Base-by-base conservation (phyloP, 352 stramenopile genomes). In the Phytopythium helicoides region DNA sequence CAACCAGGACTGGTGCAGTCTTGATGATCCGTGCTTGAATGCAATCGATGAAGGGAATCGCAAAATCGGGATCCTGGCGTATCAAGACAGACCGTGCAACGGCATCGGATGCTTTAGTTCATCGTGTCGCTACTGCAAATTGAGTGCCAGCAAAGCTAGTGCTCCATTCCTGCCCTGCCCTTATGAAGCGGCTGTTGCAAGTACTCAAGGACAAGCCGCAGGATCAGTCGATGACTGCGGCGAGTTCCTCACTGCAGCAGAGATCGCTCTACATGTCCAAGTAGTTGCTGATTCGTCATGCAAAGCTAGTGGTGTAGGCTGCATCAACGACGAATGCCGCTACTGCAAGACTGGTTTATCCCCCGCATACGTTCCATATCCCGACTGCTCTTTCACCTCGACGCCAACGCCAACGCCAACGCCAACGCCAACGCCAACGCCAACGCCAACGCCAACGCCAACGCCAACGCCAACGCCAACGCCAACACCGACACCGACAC, bases 91-190 rank as follows among this genome's bases (percentile, higher is more conserved):
- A 6, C 49, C 55, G 1, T 76, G 66, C 54, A 36, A 56, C 12
- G 66, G 66, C 7, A 55, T 70, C 12, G 66, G 63, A 3, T 76
- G 66, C 56, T 76, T 62, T 39, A 58, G 39, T 11, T 23, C 52
- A 9, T 62, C 42, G 10, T 76, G 66, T 52, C 62, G 62, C 11
- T 76, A 76, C 58, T 76, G 66, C 51, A 72, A 76, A 26, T 54
- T 76, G 18, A 56, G 52, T 10, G 56, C 59, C 21, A 74, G 64
- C 41, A 34, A 45, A 5, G 66, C 68, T 0, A 31, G 52, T 0
- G 52, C 60, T 18, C 60, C 64, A 2, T 74, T 78, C 45, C 41
- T 65, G 3, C n/a, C 47, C 2, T 74, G 68, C 58, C 68, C 68
- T 3, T 78, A 60, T 45, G 58, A 74, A 34, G 8, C 1, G 14